Evolutionary conservation across 257 asterid genomes (phyloP).

Genomic region (Osmanthus fragrans): DNA sequence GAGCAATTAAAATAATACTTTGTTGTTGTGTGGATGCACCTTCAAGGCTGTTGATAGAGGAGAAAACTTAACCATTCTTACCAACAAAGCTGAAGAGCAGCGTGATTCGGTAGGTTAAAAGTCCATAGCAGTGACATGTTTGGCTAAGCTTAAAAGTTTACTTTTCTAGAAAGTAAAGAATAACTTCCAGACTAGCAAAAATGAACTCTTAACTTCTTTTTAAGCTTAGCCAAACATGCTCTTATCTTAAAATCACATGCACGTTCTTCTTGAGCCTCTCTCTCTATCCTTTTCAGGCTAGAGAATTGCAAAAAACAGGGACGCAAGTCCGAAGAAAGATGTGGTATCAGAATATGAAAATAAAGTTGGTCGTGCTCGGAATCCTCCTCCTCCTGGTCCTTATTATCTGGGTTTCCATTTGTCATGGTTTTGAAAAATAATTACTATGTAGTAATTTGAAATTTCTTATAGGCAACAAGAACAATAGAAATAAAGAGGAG

Average conservation of each 20-base stretch:
- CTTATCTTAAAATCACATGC: neutral
- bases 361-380: conserved; percentile 73
- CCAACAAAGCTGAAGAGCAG: conserved; percentile 70
- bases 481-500: neutral
- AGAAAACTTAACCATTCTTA: conserved; percentile 56
- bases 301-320: conserved; percentile 50
- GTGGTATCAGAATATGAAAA: conserved; percentile 96
- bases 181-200: neutral
- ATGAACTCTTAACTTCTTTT: neutral
- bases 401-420: conserved; percentile 75
- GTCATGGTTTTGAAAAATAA: conserved; percentile 49
- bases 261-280: conserved; percentile 11
- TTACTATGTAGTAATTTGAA: neutral
- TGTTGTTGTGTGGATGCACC: conserved; percentile 7
- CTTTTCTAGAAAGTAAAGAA: neutral
- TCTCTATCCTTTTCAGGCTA: conserved; percentile 58
- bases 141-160: neutral
- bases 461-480: too few species aligned
- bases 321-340: conserved; percentile 70
- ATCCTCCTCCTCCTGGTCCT: conserved; percentile 60
- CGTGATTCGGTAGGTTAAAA: conserved; percentile 60
- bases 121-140: neutral
- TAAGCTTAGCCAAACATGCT: neutral
- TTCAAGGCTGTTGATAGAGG: conserved; percentile 81
- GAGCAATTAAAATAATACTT: neutral